phyloP scores from a whole-genome alignment of 768 basidiomycete genomes.

The Calocera viscosa region DNA sequence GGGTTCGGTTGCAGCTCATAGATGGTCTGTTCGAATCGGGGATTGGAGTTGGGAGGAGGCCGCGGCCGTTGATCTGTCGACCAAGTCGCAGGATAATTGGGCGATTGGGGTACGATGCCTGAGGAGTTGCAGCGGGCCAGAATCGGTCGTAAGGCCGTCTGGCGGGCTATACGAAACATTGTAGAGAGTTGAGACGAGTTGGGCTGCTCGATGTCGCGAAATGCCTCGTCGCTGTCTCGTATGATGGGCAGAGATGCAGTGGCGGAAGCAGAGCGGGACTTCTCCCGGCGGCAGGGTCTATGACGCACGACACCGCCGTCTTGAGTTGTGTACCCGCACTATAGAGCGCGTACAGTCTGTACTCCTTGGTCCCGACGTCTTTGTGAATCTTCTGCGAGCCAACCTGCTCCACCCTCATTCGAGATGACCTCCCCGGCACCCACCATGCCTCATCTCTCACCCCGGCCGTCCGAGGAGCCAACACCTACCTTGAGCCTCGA shows the following conservation, averaged over 20 bases:
- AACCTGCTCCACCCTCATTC: neutral
- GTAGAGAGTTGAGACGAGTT: neutral
- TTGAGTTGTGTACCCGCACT: no score
- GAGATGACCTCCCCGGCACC: neutral
- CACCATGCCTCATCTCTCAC: neutral
- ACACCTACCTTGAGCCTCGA: neutral
- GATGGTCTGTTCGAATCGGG: slow-evolving; percentile 85
- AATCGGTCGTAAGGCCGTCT: neutral
- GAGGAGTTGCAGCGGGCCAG: slow-evolving; percentile 12
- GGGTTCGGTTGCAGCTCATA: slow-evolving; percentile 83
- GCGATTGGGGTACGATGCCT: slow-evolving; percentile 47
- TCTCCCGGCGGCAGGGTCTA: neutral
- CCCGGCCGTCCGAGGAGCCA: neutral
- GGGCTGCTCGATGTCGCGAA: neutral
- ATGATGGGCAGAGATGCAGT: neutral
- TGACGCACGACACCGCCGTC: neutral
- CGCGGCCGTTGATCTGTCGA: slow-evolving; percentile 68
- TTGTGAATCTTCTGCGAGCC: no score
- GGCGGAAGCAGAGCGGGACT: neutral
- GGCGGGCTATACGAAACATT: neutral
- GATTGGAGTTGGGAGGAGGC: slow-evolving; percentile 43
- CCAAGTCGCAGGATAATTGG: slow-evolving; percentile 76
- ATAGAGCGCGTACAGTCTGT: no score
- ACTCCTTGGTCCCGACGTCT: no score
- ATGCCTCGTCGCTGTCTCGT: neutral